These are phyloP conservation scores for Beauveria australis DNA, from an alignment of 2,329 filamentous ascomycete species.

Conservation along the genomic window DNA sequence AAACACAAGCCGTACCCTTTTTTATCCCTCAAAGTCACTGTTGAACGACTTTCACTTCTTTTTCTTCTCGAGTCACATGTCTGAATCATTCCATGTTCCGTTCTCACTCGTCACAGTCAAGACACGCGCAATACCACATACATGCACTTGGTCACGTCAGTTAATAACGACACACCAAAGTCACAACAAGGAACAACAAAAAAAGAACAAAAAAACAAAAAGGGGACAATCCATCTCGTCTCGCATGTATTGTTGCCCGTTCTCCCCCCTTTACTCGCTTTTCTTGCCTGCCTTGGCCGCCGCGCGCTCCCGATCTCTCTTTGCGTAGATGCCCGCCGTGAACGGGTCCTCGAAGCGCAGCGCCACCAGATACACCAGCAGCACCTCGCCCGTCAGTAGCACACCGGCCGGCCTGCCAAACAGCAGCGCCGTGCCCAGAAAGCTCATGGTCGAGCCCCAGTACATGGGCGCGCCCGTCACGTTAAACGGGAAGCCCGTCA, in stretches of 20 bases:
- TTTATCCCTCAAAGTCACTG: slow-evolving; percentile 2
- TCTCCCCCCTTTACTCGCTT: slow-evolving; percentile 30
- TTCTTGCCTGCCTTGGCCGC: slow-evolving; percentile 42
- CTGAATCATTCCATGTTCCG: background rate
- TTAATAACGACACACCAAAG: slow-evolving; percentile 10
- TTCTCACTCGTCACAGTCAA: slow-evolving; percentile 3
- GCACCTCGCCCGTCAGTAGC: slow-evolving; percentile 65
- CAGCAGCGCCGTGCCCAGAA: slow-evolving; percentile 77
- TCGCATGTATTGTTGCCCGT: background rate
- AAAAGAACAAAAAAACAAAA: background rate
- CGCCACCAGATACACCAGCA: slow-evolving; percentile 71
- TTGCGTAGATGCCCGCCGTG: slow-evolving; percentile 85
- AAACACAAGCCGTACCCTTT: background rate
- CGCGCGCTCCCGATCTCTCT: slow-evolving; percentile 58
- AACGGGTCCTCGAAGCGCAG: slow-evolving; percentile 89
- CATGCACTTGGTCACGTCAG: slow-evolving; percentile 8
- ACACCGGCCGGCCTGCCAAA: slow-evolving; percentile 84
- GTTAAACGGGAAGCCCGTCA: slow-evolving; percentile 94
- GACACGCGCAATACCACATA: background rate
- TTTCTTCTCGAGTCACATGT: background rate
- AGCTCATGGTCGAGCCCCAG: slow-evolving; percentile 85
- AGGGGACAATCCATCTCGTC: background rate
- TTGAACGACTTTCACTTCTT: slow-evolving; percentile 3
- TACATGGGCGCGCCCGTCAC: slow-evolving; percentile 92
- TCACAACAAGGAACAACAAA: background rate